Base-by-base conservation (phyloP, 345 rosid species). In the Streptanthus diversifolius region DNA sequence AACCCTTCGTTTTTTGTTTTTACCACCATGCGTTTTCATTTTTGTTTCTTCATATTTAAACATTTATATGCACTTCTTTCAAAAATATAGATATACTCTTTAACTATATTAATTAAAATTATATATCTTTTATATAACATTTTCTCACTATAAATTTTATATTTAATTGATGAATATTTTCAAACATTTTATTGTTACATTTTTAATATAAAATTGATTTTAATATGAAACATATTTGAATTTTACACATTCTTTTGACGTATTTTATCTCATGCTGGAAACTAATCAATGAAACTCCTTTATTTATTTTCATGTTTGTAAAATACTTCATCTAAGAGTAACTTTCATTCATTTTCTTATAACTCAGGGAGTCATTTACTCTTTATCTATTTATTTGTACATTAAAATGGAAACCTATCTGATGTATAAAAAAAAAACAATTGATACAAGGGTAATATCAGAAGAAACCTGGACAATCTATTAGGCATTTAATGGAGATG, bases 21-120 rank as follows among this genome's bases (percentile, higher is more conserved):
- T 14, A 39, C 40, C 48, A 32, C 64, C 49, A 41, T 21, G 55
- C 68, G 48, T 74, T 67, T 74, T 58, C 25, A 9, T 19, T 37
- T 63, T 24, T 35, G 5, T 15, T 49, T 65, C 2, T 33, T 43
- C 47, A 8, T 13, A 10, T n/a, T 25, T 8, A n/a, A 9, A 15
- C 22, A 54, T 7, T 8, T 54, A n/a, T n/a, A 54, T 54, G 4
- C 39, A 7, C n/a, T n/a, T 39, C n/a, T 52, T 21, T 12, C 8
- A 21, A 53, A 53, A 27, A 27, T 14, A 0, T 53, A 53, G 30
- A 53, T 7, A 29, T 8, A 54, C 6, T n/a, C 8, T 11, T n/a
- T 7, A 21, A 44, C 7, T 15, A 13, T 22, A 24, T 21, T 35
- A 5, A 15, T 35, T 48, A 6, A 18, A 4, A 4, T 11, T 68